Conservation (phyloP, 257 asterid genomes). For the Henckelia pumila region DNA sequence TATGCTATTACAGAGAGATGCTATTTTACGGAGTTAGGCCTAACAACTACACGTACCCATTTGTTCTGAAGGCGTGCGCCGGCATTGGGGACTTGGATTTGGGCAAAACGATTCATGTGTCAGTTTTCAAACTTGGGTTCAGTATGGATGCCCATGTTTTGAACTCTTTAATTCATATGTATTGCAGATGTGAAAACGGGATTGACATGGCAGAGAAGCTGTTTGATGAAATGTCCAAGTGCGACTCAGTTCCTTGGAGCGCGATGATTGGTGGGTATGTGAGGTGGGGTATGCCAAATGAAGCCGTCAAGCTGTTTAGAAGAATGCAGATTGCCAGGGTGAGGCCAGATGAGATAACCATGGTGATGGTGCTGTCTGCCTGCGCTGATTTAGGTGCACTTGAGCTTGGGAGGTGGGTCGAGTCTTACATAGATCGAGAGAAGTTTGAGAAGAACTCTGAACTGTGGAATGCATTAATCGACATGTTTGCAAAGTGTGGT, state of each 20-base stretch:
- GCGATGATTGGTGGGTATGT: constrained; percentile 73
- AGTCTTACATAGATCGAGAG: constrained; percentile 52
- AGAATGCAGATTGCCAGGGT: constrained; percentile 55
- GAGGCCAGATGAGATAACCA: constrained; percentile 67
- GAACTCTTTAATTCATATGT: constrained; percentile 67
- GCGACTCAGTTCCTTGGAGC: constrained; percentile 59
- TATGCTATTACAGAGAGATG: constrained; percentile 48
- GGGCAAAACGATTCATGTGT: constrained; percentile 54
- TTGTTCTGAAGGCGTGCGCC: constrained; percentile 78
- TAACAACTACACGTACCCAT: constrained; percentile 75
- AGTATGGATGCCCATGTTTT: constrained; percentile 45
- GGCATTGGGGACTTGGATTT: constrained; percentile 51
- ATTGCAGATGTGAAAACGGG: constrained; percentile 53
- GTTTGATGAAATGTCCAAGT: constrained; percentile 62
- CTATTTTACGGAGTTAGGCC: constrained; percentile 40
- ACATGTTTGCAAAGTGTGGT: constrained; percentile 84
- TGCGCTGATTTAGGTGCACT: constrained; percentile 72
- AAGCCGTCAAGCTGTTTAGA: constrained; percentile 55
- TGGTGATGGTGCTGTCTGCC: constrained; percentile 68
- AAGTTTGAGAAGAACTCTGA: constrained; percentile 42
- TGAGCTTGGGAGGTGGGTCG: constrained; percentile 76
- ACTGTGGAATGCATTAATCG: constrained; percentile 63
- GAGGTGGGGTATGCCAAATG: constrained; percentile 53
- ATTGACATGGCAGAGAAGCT: constrained; percentile 45
- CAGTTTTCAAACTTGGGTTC: constrained; percentile 56